Evolutionary conservation across 2,329 filamentous ascomycete species (phyloP), one percentile per base, ranked within the genome.

Genomic region (Claviceps fusiformis): DNA sequence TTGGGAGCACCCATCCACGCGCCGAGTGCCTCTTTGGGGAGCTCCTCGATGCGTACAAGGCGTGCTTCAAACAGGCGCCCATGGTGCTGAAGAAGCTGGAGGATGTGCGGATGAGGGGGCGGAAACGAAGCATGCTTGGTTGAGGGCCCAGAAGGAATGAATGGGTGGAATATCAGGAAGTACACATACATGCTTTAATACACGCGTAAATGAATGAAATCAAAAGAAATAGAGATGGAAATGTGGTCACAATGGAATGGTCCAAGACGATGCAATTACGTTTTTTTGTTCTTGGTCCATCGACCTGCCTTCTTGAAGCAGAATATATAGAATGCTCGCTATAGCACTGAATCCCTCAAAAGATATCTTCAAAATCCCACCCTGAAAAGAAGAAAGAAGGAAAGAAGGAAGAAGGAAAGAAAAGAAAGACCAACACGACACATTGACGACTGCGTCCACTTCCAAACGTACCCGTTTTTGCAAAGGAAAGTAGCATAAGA

Each of bases 81-180:
- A 74, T 80, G 24, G 89, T 91, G 27, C 70, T 98, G 66, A 89
- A 82, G 73, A 87, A 85, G 68, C 71, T 98, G 58, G 90, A 95
- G 67, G 92, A 95, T 60, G 93, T 98, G 50, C 82, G 93, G 67
- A 82, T 95, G 84, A 83, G 93, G 68, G 93, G 93, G 3, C 79
- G 93, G 67, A 98, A 98, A 80, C 86, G 89, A 70, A 97, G 90
- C 68, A 98, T 98, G 93, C 68, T 98, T 62, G 93, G 93, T 33
- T 97, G 61, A 65, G 59, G 64, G 54, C 19, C 19, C 19, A 44
- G 56, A 29, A 44, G 60, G 52, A 45, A 15, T 8, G 24, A 15
- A 13, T 37, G 8, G 46, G 1, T 19, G 19, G 19, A 19, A 19
- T 19, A 19, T 19, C 19, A 19, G 19, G 19, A 19, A 19, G 19